Base-by-base conservation (phyloP, 1,139 yeast genomes). In the Scheffersomyces illinoinensis region DNA sequence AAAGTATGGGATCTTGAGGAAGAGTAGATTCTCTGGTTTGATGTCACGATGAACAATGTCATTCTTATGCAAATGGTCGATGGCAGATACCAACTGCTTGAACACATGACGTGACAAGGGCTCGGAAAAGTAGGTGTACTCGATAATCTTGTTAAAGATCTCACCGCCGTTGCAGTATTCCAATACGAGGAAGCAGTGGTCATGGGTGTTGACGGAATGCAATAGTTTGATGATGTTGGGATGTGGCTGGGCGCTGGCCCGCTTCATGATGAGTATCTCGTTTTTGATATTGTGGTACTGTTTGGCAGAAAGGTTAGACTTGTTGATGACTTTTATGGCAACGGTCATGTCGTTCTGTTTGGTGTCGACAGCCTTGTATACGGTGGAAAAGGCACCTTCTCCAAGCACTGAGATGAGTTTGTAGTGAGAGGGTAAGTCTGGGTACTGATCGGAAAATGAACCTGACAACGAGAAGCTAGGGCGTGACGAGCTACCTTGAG, bases 11-110 rank as follows among this genome's bases (percentile, higher is more conserved):
- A 81, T 79, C 52, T 68, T 70, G 55, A 73, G 85, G 73, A 91
- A 95, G 56, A 95, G 79, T 57, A 95, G 78, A 73, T 95, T 95
- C 69, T 95, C 99, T 0, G 99, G 98, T 72, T 95, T 95, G 66
- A 95, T 89, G 73, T 95, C 99, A 58, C 99, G 83, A 72, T 95
- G 99, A 20, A 93, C 99, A 53, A 95, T 88, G 56, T 97, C 97
- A 58, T 85, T 87, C 62, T 86, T 87, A 75, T 95, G 99, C 66
- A 95, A 78, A 72, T 91, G 91, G 62, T 87, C 84, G 24, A 95
- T 83, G 0, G 98, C 96, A 56, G 88, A 81, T 10, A 97, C 92
- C 55, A 95, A 87, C 71, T 95, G 99, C 53, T 82, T 76, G 61
- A 95, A 91, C 14, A 93, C 89, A 76, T 93, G 98, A 53, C 96